Evolutionary conservation across 495 filamentous ascomycete species (phyloP).

Genomic region (Xanthoparmelia taractica): DNA sequence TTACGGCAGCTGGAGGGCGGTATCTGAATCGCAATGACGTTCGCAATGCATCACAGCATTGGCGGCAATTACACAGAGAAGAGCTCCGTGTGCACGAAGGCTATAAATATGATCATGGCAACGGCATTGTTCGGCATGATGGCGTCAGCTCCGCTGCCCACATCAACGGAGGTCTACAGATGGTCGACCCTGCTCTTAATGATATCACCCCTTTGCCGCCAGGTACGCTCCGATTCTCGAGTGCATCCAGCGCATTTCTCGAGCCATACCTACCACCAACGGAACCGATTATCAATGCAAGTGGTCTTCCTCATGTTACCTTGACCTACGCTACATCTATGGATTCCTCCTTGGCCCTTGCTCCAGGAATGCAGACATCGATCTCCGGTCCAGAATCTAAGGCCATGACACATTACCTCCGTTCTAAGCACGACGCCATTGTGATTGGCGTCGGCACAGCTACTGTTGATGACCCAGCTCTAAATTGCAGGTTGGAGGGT

Average conservation of each 20-base stretch:
- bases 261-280: slow-evolving; percentile 41
- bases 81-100: slow-evolving; percentile 43
- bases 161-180: slow-evolving; percentile 13
- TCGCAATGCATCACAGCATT: slow-evolving; percentile 45
- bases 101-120: slow-evolving; percentile 46
- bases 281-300: slow-evolving; percentile 29
- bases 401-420: slow-evolving; percentile 84
- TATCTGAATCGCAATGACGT: slow-evolving; percentile 46
- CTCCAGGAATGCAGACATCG: slow-evolving; percentile 64
- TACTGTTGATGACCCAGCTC: slow-evolving; percentile 70
- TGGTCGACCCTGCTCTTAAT: slow-evolving; percentile 22
- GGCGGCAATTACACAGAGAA: slow-evolving; percentile 45
- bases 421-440: slow-evolving; percentile 75
- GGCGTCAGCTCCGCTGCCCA: slow-evolving; percentile 21
- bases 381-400: slow-evolving; percentile 78
- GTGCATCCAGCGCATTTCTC: slow-evolving; percentile 39
- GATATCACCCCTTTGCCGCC: slow-evolving; percentile 30
- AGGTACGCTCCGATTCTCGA: slow-evolving; percentile 41
- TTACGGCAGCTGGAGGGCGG: slow-evolving; percentile 43
- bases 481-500: slow-evolving; percentile 67
- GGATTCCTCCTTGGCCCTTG: slow-evolving; percentile 67
- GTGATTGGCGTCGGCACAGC: slow-evolving; percentile 78
- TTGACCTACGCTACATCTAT: slow-evolving; percentile 87
- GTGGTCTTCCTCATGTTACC: slow-evolving; percentile 49
- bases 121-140: slow-evolving; percentile 40